Percentiles rank a stretch among this genome's conserved stretches.
These are phyloP conservation scores for Fusarium solani-melongenae DNA, from an alignment of 2,329 filamentous ascomycete genomes.

Conservation along the genomic window DNA sequence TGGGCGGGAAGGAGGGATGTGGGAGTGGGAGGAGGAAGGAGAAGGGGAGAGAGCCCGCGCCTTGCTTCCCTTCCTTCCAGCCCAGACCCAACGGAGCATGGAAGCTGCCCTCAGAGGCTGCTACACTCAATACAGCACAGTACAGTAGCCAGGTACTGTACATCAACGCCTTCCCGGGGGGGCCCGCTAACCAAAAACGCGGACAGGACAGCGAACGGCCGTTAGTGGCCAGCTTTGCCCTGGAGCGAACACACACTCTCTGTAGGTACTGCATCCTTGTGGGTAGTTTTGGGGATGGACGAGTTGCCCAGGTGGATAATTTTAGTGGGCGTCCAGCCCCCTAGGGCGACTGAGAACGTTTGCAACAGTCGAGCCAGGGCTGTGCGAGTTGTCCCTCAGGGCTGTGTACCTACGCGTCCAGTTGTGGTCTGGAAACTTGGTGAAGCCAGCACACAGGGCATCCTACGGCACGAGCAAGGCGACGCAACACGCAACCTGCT, in stretches of 20 bases:
- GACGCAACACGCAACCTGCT: not conserved
- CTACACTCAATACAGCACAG: not conserved
- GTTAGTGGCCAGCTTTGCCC: constrained; percentile 3
- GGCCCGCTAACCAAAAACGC: constrained; percentile 15
- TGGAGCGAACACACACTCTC: not conserved
- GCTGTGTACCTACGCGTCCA: constrained; percentile 27
- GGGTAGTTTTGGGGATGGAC: not conserved
- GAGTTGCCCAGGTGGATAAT: not conserved
- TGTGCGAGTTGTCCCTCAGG: constrained; percentile 30
- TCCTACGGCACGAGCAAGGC: not conserved
- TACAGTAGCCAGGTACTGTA: not conserved
- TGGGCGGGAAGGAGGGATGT: constrained; percentile 29
- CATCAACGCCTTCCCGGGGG: not conserved
- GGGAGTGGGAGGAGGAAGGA: constrained; percentile 19
- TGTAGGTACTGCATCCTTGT: not conserved
- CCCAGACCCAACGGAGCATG: constrained; percentile 5
- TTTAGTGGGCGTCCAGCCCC: constrained; percentile 9
- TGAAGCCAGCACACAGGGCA: constrained; percentile 2
- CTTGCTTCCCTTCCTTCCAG: constrained; percentile 12
- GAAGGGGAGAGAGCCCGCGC: constrained; percentile 21
- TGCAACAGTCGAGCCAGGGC: constrained; percentile 5
- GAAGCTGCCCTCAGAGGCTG: constrained; percentile 6
- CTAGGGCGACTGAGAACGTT: not conserved
- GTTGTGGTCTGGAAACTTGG: constrained; percentile 9
- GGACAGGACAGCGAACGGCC: constrained; percentile 2